Percentiles rank a stretch among this genome's conserved stretches.
phyloP scores from a whole-genome alignment of 495 filamentous ascomycete genomes.

The Aspergillus saccharolyticus region DNA sequence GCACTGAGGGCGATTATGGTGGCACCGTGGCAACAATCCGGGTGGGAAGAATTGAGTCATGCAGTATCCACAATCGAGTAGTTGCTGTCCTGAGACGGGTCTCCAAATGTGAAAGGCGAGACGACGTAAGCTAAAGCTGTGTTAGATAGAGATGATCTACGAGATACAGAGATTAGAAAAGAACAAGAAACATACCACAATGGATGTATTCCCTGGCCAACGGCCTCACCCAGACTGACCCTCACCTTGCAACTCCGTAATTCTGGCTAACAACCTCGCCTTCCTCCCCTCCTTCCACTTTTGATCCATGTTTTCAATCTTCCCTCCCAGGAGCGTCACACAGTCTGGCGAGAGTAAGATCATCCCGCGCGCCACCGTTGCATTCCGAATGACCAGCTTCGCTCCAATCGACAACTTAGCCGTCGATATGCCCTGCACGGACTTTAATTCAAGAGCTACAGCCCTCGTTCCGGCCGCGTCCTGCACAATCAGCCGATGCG shows the following conservation, averaged over 20 bases:
- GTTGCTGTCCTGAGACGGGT: neutral
- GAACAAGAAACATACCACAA: slow-evolving; percentile 4
- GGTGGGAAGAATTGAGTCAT: slow-evolving; percentile 54
- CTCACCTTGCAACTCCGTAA: slow-evolving; percentile 29
- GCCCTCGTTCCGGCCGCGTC: slow-evolving; percentile 67
- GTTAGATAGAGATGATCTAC: slow-evolving; percentile 11
- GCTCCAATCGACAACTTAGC: slow-evolving; percentile 67
- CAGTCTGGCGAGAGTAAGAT: slow-evolving; percentile 64
- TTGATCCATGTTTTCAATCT: slow-evolving; percentile 75
- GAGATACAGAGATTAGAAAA: neutral
- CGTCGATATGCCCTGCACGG: slow-evolving; percentile 59
- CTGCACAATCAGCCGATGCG: slow-evolving; percentile 78
- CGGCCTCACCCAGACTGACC: neutral
- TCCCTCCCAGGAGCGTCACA: slow-evolving; percentile 71
- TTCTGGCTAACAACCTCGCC: slow-evolving; percentile 56
- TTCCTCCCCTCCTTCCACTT: slow-evolving; percentile 72
- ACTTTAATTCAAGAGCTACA: slow-evolving; percentile 67
- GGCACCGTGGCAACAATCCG: slow-evolving; percentile 67
- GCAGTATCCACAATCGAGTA: slow-evolving; percentile 20
- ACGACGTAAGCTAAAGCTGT: neutral
- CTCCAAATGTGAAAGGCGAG: neutral
- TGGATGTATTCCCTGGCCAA: neutral
- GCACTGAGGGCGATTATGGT: slow-evolving; percentile 73
- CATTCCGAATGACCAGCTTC: slow-evolving; percentile 69
- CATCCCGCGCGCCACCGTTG: slow-evolving; percentile 68